Base-by-base conservation (phyloP, 306 rosid species). In the Prosopis cineraria region DNA sequence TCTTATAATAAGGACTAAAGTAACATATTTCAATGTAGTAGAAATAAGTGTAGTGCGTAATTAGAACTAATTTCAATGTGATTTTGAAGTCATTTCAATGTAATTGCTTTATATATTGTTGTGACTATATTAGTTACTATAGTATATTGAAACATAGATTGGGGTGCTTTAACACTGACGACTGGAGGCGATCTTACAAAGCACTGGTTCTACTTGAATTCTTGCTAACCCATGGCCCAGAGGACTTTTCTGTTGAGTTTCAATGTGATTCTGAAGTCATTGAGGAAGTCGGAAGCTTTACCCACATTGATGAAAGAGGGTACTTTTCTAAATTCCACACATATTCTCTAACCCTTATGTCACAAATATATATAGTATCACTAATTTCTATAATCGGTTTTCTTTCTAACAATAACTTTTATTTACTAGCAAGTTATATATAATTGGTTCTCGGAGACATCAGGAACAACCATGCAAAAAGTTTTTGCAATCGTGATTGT, bases 161-260 rank as follows among this genome's bases (percentile, higher is more conserved):
- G 17, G 83, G 74, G 55, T 71, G n/a, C 71, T 10, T 87, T 19
- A 92, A 91, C 64, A 90, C 90, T 90, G 89, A 88, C 60, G 74
- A 82, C 37, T 91, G 97, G 97, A 91, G 93, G 74, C 92, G 88
- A 81, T 86, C 92, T 33, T 90, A 93, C 85, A 93, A 93, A 77
- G 71, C 92, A 73, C 56, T 93, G 25, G 84, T 90, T 58, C 92
- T 91, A 70, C 83, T 93, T 19, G 96, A 88, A 84, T 93, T 93
- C 82, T 52, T 93, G 75, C 79, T 93, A 59, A 93, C 98, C 17
- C 93, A 91, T 67, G 95, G 97, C 58, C 92, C 93, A 50, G 76
- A 70, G 72, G 88, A 86, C n/a, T 82, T 93, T 70, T 91, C 93
- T 55, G 77, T 17, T 36, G 93, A 90, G 81, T 93, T 91, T 81